These are phyloP conservation scores for Komagataella mondaviorum DNA, from an alignment of 805 yeast genomes.

Conservation along the genomic window DNA sequence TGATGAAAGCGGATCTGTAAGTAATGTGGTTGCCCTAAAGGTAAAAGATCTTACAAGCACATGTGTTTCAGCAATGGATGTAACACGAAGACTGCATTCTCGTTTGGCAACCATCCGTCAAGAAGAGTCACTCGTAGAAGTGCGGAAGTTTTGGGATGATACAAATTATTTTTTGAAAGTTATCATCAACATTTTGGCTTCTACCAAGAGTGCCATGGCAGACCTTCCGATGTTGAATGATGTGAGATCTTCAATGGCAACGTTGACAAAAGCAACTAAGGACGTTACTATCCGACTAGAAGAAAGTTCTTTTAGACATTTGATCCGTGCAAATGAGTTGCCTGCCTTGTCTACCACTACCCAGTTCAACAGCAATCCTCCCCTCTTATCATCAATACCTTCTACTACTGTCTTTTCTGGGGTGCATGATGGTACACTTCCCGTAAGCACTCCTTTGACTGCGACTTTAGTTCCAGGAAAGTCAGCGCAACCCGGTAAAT, in stretches of 20 bases:
- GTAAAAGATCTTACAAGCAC: constrained; percentile 68
- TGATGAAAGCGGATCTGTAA: constrained; percentile 11
- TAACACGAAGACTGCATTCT: constrained; percentile 50
- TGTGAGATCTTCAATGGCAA: constrained; percentile 66
- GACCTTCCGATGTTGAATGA: constrained; percentile 75
- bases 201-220: constrained; percentile 69
- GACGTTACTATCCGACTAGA: constrained; percentile 85
- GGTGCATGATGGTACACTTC: neutral
- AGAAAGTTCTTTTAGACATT: constrained; percentile 7
- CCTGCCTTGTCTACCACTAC: constrained; percentile 7
- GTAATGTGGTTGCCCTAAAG: constrained; percentile 37
- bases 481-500: neutral
- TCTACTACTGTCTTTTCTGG: constrained; percentile 16
- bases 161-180: constrained; percentile 73
- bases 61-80: constrained; percentile 73
- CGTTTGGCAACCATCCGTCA: constrained; percentile 31
- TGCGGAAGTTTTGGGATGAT: constrained; percentile 71
- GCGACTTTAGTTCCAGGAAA: constrained; percentile 17
- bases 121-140: constrained; percentile 34
- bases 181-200: constrained; percentile 69
- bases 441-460: neutral
- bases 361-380: constrained; percentile 8
- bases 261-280: constrained; percentile 76
- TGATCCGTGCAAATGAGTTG: constrained; percentile 1
- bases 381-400: constrained; percentile 21